Evolutionary conservation across 345 rosid species (phyloP).

Genomic region (Melaleuca quinquenervia): DNA sequence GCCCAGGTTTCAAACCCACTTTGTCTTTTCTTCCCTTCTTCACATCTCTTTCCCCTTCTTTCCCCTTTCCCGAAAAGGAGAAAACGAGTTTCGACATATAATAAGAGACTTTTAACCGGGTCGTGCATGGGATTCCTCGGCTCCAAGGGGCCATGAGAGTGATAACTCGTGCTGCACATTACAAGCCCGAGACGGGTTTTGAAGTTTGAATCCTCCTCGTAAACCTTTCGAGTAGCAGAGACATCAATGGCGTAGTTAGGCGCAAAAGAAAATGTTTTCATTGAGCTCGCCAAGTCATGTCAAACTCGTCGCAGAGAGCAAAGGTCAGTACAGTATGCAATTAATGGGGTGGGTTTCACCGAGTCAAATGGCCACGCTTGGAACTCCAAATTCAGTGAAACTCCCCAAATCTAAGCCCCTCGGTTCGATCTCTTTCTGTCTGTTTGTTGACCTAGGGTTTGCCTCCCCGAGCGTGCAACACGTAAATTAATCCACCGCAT

Average conservation of each 20-base stretch:
- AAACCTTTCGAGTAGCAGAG: not conserved
- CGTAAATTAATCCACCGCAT: not conserved
- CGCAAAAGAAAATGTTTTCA: not conserved
- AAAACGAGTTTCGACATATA: not conserved
- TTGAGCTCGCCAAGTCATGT: not conserved
- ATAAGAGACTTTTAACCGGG: not conserved
- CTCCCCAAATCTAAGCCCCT: slow-evolving; percentile 35
- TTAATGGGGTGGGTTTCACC: slow-evolving; percentile 2
- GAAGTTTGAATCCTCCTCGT: not conserved
- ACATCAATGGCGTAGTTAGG: not conserved
- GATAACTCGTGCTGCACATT: not conserved
- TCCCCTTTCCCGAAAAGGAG: not conserved
- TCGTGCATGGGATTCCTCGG: not conserved
- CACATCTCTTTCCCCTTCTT: not conserved
- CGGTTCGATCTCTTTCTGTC: slow-evolving; percentile 39
- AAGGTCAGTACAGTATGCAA: not conserved
- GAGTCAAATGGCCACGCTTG: slow-evolving; percentile 47
- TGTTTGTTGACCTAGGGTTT: slow-evolving; percentile 11
- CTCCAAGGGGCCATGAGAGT: not conserved
- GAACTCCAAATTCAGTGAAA: slow-evolving; percentile 58
- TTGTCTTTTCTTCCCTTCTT: not conserved
- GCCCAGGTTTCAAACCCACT: not conserved
- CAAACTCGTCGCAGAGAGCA: not conserved
- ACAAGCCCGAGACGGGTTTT: not conserved
- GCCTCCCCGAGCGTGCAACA: slow-evolving; percentile 7